A percentile compares a stretch with the other conserved stretches of the same genome.
Conservation (phyloP, 2,329 filamentous ascomycete genomes). For the Dryadomyces quercivorus region DNA sequence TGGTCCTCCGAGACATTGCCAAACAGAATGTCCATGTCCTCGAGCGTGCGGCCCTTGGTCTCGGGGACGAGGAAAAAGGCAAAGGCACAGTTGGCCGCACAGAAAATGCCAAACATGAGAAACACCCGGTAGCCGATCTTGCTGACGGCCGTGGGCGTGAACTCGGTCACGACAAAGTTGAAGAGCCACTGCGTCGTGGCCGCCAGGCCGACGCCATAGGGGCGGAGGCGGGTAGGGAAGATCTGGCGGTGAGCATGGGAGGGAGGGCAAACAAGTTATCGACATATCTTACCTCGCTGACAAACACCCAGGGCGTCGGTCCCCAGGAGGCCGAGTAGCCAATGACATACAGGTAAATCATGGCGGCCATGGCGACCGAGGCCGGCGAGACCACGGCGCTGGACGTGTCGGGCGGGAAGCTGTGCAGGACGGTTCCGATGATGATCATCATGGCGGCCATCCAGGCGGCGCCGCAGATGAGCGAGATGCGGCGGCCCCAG, state of each 20-base stretch:
- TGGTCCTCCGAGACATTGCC: neutral
- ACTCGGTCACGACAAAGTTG: constrained; percentile 19
- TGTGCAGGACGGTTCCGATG: constrained; percentile 13
- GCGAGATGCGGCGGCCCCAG: constrained; percentile 13
- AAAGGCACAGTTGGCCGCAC: constrained; percentile 4
- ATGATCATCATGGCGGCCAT: constrained; percentile 21
- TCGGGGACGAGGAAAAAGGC: constrained; percentile 14
- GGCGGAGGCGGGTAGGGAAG: constrained; percentile 17
- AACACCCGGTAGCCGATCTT: constrained; percentile 5
- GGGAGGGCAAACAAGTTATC: no score
- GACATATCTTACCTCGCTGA: constrained; percentile 2
- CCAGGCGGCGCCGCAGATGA: constrained; percentile 15
- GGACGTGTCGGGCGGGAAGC: constrained; percentile 8
- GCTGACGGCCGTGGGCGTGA: constrained; percentile 17
- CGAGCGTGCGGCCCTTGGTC: constrained; percentile 15
- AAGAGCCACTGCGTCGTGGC: constrained; percentile 19
- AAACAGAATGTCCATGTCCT: constrained; percentile 18
- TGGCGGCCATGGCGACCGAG: constrained; percentile 14
- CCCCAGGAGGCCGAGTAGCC: constrained; percentile 16
- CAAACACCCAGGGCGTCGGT: constrained; percentile 16
- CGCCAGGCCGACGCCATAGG: constrained; percentile 16
- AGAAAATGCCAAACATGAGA: constrained; percentile 11
- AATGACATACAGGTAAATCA: constrained; percentile 16
- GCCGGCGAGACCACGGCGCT: neutral
- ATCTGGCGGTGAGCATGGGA: neutral